Conservation (phyloP, 345 rosid genomes). For the Populus davidiana region DNA sequence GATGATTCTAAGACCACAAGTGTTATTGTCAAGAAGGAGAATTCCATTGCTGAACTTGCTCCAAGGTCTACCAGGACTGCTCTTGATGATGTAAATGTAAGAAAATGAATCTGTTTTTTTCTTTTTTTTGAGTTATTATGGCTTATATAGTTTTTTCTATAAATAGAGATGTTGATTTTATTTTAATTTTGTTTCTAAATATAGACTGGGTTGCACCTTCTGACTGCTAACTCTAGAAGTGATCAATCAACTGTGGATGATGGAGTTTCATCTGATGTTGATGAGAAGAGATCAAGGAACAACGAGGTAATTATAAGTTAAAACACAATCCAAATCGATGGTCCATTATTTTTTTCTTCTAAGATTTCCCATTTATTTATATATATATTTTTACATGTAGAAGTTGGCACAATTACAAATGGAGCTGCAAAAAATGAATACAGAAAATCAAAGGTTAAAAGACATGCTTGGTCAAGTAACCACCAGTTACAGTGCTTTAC, state of each 20-base stretch:
- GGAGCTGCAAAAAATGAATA: slow-evolving; percentile 62
- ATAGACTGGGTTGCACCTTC: slow-evolving; percentile 82
- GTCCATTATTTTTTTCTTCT: neutral
- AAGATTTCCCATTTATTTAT: neutral
- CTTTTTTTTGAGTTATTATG: neutral
- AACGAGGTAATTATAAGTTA: slow-evolving; percentile 46
- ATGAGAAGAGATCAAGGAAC: slow-evolving; percentile 47
- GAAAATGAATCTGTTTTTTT: neutral
- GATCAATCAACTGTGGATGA: slow-evolving; percentile 80
- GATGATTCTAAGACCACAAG: slow-evolving; percentile 4
- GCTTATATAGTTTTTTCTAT: neutral
- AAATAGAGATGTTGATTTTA: neutral
- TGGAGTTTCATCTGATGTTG: slow-evolving; percentile 60
- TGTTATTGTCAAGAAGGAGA: slow-evolving; percentile 54
- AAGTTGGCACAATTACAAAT: slow-evolving; percentile 59
- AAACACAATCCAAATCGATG: no score
- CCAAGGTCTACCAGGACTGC: slow-evolving; percentile 4
- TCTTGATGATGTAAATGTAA: slow-evolving; percentile 65
- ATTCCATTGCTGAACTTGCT: slow-evolving; percentile 24
- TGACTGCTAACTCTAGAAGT: slow-evolving; percentile 62
- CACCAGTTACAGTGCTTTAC: slow-evolving; percentile 59
- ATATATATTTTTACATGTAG: neutral
- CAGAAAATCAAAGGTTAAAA: slow-evolving; percentile 66
- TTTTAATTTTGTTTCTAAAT: neutral
- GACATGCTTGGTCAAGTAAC: slow-evolving; percentile 75